Evolutionary conservation across 2,329 filamentous ascomycete genomes (phyloP).

Genomic region (Aureobasidium uvarum): DNA sequence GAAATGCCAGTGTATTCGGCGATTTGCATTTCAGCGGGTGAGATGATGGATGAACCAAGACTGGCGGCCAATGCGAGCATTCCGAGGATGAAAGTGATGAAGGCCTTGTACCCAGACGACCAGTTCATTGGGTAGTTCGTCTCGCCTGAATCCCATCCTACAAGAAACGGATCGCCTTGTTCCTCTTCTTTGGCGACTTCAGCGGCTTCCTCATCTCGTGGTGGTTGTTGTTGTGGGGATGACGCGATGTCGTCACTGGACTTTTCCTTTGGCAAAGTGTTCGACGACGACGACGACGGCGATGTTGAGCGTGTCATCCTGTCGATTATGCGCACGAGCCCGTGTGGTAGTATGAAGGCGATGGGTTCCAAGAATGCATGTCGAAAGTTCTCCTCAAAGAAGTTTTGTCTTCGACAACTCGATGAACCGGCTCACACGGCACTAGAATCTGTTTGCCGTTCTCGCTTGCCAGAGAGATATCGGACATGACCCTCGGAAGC

Average conservation of each 20-base stretch:
- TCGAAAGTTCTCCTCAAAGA: not conserved
- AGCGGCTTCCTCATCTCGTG: constrained; percentile 13
- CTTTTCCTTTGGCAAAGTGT: not conserved
- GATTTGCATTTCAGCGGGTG: constrained; percentile 48
- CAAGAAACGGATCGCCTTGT: constrained; percentile 31
- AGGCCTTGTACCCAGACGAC: constrained; percentile 45
- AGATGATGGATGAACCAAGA: constrained; percentile 53
- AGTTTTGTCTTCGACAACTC: not conserved
- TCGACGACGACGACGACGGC: constrained; percentile 7
- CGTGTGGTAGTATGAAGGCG: not conserved
- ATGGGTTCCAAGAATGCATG: not conserved
- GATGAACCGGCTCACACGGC: constrained; percentile 22
- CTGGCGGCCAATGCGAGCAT: constrained; percentile 53
- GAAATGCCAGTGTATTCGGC: constrained; percentile 46
- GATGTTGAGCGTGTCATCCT: constrained; percentile 10
- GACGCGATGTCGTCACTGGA: constrained; percentile 4
- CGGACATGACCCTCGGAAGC: constrained; percentile 4
- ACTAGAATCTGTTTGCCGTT: constrained; percentile 10
- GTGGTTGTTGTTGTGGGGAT: not conserved
- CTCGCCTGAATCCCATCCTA: constrained; percentile 70
- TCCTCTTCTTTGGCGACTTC: constrained; percentile 6
- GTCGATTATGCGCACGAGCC: not conserved
- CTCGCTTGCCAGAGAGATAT: not conserved
- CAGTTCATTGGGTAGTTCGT: constrained; percentile 56
- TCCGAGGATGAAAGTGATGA: constrained; percentile 51